Conservation (phyloP, 306 rosid genomes). For the Cucurbita maxima region DNA sequence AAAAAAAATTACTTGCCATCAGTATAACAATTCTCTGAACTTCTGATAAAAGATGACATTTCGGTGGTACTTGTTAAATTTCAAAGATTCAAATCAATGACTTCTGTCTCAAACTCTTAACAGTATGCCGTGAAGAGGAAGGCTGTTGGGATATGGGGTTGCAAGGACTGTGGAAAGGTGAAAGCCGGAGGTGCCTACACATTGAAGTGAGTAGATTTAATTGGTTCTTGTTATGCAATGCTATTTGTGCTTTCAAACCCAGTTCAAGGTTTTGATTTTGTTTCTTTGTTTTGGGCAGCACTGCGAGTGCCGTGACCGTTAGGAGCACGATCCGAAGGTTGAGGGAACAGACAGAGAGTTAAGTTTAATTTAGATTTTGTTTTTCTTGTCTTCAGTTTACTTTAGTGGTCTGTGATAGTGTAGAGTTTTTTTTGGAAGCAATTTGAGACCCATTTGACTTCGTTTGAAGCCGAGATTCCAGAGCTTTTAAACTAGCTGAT, state of each 20-base stretch:
- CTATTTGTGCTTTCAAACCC: background rate
- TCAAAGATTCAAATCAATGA: background rate
- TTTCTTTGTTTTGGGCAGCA: conserved; percentile 5
- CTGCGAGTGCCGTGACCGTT: conserved; percentile 58
- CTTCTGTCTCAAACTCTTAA: background rate
- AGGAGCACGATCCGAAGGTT: conserved; percentile 69
- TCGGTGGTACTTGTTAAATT: background rate
- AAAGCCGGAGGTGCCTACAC: conserved; percentile 84
- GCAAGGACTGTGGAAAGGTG: conserved; percentile 81
- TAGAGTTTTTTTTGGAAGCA: background rate
- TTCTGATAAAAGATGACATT: background rate
- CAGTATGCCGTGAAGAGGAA: conserved; percentile 72
- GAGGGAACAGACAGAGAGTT: conserved; percentile 78
- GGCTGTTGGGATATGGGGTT: conserved; percentile 79
- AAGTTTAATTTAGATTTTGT: background rate
- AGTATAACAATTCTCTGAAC: background rate
- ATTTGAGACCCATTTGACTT: conserved; percentile 2
- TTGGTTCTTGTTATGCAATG: background rate
- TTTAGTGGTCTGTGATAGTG: background rate
- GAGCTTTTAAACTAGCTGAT: background rate
- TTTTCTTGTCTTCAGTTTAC: background rate
- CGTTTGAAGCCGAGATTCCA: background rate
- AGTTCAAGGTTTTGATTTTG: background rate
- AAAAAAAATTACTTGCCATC: background rate
- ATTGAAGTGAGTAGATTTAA: conserved; percentile 20